Percentiles rank a stretch among this genome's conserved stretches.
phyloP scores from a whole-genome alignment of 176 grass and related monocot genomes.

The Ampelocalamus luodianensis region DNA sequence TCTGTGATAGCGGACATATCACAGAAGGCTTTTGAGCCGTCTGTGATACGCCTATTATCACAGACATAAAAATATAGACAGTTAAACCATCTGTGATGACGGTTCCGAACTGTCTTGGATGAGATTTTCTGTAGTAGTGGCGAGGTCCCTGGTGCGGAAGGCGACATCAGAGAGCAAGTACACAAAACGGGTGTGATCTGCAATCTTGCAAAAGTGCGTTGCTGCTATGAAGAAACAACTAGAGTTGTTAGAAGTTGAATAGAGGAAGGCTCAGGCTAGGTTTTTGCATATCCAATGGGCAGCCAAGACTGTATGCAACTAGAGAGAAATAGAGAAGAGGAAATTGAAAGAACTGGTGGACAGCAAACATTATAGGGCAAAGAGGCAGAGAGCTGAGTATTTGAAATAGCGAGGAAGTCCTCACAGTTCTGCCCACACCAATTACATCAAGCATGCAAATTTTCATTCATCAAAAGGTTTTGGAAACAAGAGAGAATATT shows the following conservation, averaged over 20 bases:
- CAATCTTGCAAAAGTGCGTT: conserved; percentile 72
- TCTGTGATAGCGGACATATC: too few relatives aligned
- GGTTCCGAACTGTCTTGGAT: too few relatives aligned
- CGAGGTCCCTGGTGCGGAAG: conserved; percentile 66
- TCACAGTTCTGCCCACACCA: conserved; percentile 51
- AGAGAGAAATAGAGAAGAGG: conserved; percentile 74
- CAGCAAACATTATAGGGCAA: conserved; percentile 81
- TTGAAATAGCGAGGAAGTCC: conserved; percentile 85
- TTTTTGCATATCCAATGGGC: conserved; percentile 59
- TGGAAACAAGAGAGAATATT: too few relatives aligned
- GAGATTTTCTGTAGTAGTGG: too few relatives aligned
- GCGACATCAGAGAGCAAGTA: conserved; percentile 66
- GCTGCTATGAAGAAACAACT: conserved; percentile 91
- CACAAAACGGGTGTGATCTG: conserved; percentile 72
- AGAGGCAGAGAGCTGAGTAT: conserved; percentile 82
- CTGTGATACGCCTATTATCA: too few relatives aligned
- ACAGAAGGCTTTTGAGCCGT: too few relatives aligned
- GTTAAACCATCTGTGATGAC: too few relatives aligned
- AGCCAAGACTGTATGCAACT: conserved; percentile 74
- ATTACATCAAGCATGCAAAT: conserved; percentile 70
- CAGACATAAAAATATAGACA: too few relatives aligned
- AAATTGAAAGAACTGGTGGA: too few relatives aligned
- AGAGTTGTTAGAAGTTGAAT: conserved; percentile 84
- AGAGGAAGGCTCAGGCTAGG: conserved; percentile 70
- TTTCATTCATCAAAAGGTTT: too few relatives aligned